phyloP scores from a whole-genome alignment of 2,329 filamentous ascomycete species.

The Botrytis porri region DNA sequence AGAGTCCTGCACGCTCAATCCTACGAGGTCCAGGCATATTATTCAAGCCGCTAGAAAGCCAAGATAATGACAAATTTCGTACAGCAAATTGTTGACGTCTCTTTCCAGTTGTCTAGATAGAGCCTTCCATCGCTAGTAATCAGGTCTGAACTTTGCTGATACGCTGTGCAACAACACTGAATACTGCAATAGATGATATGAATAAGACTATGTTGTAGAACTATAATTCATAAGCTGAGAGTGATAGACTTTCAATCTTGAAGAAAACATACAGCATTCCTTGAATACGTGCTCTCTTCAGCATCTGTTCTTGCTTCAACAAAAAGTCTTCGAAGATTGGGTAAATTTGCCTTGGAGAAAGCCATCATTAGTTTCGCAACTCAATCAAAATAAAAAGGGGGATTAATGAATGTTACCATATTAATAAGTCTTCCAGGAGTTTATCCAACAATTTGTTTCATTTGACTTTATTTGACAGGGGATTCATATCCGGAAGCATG shows the following conservation, averaged over 20 bases:
- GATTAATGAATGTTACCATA: constrained; percentile 28
- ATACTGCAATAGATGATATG: constrained; percentile 92
- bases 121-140: constrained; percentile 12
- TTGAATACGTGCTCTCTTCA: constrained; percentile 91
- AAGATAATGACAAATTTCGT: not conserved
- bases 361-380: constrained; percentile 25
- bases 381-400: constrained; percentile 6
- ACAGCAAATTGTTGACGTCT: not conserved
- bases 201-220: constrained; percentile 98
- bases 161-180: constrained; percentile 87
- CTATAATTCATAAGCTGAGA: constrained; percentile 46
- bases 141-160: constrained; percentile 46
- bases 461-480: constrained; percentile 25
- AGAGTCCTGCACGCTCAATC: not conserved
- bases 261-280: constrained; percentile 70
- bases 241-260: constrained; percentile 14
- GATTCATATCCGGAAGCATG: constrained; percentile 21
- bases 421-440: constrained; percentile 18
- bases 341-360: constrained; percentile 62
- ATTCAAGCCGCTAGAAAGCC: not conserved
- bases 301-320: constrained; percentile 90
- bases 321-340: constrained; percentile 93
- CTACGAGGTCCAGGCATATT: not conserved
- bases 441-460: constrained; percentile 26
- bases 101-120: not conserved